These are phyloP conservation scores for Somion occarium DNA, from an alignment of 1,284 basidiomycete species.

Conservation along the genomic window DNA sequence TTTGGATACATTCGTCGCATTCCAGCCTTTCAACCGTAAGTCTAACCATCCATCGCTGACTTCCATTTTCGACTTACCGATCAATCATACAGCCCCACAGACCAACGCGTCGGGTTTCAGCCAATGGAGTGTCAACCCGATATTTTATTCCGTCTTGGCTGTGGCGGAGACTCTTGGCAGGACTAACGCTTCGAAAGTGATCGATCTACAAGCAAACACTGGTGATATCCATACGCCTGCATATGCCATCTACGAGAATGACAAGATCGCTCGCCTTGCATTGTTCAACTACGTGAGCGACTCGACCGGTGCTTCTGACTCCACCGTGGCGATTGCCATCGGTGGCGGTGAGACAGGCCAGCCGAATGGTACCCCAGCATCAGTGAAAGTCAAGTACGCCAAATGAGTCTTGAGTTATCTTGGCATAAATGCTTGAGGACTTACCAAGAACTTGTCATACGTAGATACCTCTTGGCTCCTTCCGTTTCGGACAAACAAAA, in stretches of 20 bases:
- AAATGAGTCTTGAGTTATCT: neutral
- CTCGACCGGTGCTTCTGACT: slow-evolving; percentile 43
- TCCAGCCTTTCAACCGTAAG: slow-evolving; percentile 40
- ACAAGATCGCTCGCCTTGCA: slow-evolving; percentile 45
- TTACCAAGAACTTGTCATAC: too few species aligned
- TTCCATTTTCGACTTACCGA: too few species aligned
- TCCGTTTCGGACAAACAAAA: slow-evolving; percentile 61
- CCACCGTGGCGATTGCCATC: slow-evolving; percentile 40
- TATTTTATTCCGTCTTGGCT: slow-evolving; percentile 67
- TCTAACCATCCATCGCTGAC: too few species aligned
- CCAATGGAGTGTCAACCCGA: slow-evolving; percentile 60
- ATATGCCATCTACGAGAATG: slow-evolving; percentile 65
- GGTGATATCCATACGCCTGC: slow-evolving; percentile 55
- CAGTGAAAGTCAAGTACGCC: slow-evolving; percentile 53
- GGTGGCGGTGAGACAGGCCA: slow-evolving; percentile 38
- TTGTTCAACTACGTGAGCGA: slow-evolving; percentile 70
- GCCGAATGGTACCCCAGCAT: slow-evolving; percentile 32
- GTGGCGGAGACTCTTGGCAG: slow-evolving; percentile 66
- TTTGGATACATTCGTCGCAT: neutral
- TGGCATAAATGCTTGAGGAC: slow-evolving; percentile 1
- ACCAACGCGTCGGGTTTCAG: slow-evolving; percentile 54
- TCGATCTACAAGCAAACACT: slow-evolving; percentile 52
- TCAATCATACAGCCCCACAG: slow-evolving; percentile 43
- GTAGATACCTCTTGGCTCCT: slow-evolving; percentile 46
- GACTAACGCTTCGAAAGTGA: slow-evolving; percentile 51